These are phyloP conservation scores for Oropetium thomaeum DNA, from an alignment of 176 grass and related monocot genomes.

Conservation along the genomic window DNA sequence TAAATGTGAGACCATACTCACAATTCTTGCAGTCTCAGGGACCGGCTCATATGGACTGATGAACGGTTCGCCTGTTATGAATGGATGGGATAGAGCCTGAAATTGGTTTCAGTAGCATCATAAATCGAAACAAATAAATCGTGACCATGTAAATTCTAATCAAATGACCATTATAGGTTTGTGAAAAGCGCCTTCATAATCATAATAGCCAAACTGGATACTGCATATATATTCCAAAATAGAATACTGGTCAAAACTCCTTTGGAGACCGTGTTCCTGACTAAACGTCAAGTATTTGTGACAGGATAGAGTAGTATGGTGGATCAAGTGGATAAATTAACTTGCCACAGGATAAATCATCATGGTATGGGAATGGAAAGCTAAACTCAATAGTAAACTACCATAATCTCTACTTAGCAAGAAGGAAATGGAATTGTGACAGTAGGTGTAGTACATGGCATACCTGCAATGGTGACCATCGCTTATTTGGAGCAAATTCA, in stretches of 20 bases:
- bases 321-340: conserved; percentile 13
- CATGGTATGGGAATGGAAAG: background rate
- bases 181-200: background rate
- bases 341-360: background rate
- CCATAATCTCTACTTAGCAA: conserved; percentile 1
- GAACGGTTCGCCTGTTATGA: conserved; percentile 80
- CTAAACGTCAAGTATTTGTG: background rate
- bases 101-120: conserved; percentile 20
- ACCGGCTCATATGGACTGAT: conserved; percentile 60
- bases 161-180: background rate
- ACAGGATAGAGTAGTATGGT: background rate
- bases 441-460: conserved; percentile 3
- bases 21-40: conserved; percentile 90
- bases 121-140: background rate
- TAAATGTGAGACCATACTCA: conserved; percentile 46
- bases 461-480: conserved; percentile 98
- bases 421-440: conserved; percentile 4
- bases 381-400: background rate
- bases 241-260: background rate
- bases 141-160: background rate
- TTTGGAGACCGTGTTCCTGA: background rate
- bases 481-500: conserved; percentile 86
- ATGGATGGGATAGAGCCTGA: conserved; percentile 91
- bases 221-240: background rate
- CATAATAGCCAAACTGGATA: background rate